These are phyloP conservation scores for Cordyceps cateniannulata DNA, from an alignment of 2,329 filamentous ascomycete genomes.

Conservation along the genomic window DNA sequence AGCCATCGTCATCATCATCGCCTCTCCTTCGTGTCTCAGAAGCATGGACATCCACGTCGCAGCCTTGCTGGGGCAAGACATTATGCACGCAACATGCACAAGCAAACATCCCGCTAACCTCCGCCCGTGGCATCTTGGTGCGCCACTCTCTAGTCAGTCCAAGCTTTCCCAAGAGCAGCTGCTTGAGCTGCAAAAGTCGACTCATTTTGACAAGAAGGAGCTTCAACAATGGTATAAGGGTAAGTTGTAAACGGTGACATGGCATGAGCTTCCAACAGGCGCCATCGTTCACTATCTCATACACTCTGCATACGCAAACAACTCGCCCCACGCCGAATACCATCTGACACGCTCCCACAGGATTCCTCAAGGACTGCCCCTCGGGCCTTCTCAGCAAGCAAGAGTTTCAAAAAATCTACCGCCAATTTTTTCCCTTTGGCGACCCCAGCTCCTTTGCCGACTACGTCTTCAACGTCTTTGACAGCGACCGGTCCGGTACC, in stretches of 20 bases:
- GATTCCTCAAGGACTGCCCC: constrained; percentile 97
- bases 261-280: not conserved
- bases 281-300: not conserved
- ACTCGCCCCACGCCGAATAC: not conserved
- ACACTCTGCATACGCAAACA: not conserved
- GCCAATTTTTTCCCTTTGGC: constrained; percentile 98
- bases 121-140: constrained; percentile 15
- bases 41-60: not conserved
- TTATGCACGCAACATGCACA: not conserved
- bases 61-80: not conserved
- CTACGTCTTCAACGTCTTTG: constrained; percentile 99
- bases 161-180: constrained; percentile 97
- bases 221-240: constrained; percentile 99
- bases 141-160: constrained; percentile 66
- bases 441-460: constrained; percentile 96
- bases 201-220: constrained; percentile 99
- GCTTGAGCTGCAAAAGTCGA: constrained; percentile 89
- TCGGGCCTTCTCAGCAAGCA: constrained; percentile 95
- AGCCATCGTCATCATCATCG: not conserved
- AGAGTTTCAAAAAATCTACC: constrained; percentile 99
- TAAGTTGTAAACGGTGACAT: constrained; percentile 36
- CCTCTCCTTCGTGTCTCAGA: not conserved
- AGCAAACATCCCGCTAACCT: constrained; percentile 1
- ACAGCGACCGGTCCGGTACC: constrained; percentile 91
- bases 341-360: constrained; percentile 37